Conservation (phyloP, 2,329 filamentous ascomycete species). For the Drechslerella dactyloides region DNA sequence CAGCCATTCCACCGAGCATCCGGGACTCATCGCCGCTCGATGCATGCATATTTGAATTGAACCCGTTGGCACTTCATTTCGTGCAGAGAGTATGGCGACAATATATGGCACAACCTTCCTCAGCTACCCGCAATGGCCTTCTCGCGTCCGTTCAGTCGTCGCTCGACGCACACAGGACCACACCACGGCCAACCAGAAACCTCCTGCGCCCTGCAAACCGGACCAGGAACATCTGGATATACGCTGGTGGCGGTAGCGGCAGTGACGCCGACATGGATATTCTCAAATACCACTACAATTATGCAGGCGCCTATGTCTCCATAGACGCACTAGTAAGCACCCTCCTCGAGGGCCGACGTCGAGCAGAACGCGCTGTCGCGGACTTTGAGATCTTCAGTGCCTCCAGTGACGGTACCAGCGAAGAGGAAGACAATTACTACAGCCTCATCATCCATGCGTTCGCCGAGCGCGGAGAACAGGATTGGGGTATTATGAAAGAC, state of each 20-base stretch:
- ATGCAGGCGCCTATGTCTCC: neutral
- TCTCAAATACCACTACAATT: conserved; percentile 14
- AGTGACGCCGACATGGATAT: neutral
- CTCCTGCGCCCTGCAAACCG: neutral
- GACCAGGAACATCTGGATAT: conserved; percentile 20
- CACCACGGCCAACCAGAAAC: neutral
- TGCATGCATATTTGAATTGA: neutral
- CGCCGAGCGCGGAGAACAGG: neutral
- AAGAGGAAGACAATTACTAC: conserved; percentile 2
- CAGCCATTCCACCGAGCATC: conserved; percentile 2
- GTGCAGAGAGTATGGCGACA: neutral
- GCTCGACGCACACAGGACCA: neutral
- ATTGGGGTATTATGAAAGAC: neutral
- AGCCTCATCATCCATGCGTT: conserved; percentile 2
- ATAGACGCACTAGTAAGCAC: conserved; percentile 16
- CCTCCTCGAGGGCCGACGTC: neutral
- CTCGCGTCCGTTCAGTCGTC: neutral
- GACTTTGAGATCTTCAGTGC: neutral
- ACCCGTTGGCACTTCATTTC: neutral
- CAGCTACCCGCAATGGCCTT: neutral
- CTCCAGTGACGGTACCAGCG: neutral
- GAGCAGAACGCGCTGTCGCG: neutral
- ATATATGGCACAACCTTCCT: neutral
- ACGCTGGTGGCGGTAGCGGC: conserved; percentile 7
- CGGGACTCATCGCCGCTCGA: neutral